Base-by-base conservation (phyloP, 1,284 basidiomycete species). In the Tilletia walkeri region DNA sequence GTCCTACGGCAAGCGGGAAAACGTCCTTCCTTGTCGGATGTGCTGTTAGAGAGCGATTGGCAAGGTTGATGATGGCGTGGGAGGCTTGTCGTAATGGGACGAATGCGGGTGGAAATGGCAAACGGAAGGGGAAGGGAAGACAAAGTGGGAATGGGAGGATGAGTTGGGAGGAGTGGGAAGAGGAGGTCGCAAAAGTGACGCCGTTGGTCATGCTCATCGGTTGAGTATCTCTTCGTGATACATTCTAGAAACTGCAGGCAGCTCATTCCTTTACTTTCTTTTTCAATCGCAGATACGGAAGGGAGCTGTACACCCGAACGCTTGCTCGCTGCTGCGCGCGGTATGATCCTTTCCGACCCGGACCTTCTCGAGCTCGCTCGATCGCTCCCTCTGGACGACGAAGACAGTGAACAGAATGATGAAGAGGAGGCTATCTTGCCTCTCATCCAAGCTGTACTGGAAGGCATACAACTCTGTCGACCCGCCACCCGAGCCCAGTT, bases 141-240 rank as follows among this genome's bases (percentile, higher is more conserved):
- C 9, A 41, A 3, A 4, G 4, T 16, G 39, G 59, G 34, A 39
- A 7, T 3, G 7, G 59, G 34, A 63, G n/a, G 12, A 63, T 63
- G 34, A 63, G 9, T 6, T 36, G 16, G 36, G 36, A 41, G 10
- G 59, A 39, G 34, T 63, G 59, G 59, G 36, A 34, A 6, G 59
- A 63, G 30, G 59, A 14, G 14, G 59, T 63, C 18, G 36, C 30
- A n/a, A 41, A 41, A 39, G 18, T 9, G 12, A 34, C 59, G 12
- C 36, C 59, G 7, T 20, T 18, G 30, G 36, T 63, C 59, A 63
- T 63, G 59, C 59, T 63, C 34, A 63, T 63, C 36, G 59, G 59
- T 63, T 45, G 36, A 38, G 59, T 63, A 16, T 16, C 50, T 53
- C 7, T 6, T 53, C 3, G 18, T 18, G 16, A 24, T 12, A 2